Base-by-base conservation (phyloP, 2,329 filamentous ascomycete genomes). In the Scytalidium lignicola region DNA sequence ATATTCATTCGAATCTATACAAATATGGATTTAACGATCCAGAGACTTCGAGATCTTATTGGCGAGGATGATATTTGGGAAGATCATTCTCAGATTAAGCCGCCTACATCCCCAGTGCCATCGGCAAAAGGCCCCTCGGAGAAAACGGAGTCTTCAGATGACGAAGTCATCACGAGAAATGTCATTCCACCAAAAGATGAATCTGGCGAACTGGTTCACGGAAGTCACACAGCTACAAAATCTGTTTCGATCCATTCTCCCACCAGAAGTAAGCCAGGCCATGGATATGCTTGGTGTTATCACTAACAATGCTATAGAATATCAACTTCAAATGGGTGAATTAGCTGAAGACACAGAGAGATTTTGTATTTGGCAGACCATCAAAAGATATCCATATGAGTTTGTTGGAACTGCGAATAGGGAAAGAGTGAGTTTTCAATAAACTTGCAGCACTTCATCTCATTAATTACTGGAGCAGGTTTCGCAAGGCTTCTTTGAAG, bases 351-450 rank as follows among this genome's bases (percentile, higher is more conserved):
- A 60, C 19, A 53, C 50, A 1, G 62, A 67, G 15, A 44, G 48
- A 1, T 78, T 83, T 54, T 72, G 71, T 37, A 70, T 78, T 0
- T 81, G 76, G 72, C 68, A 69, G 20, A 67, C 80, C 0, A 66
- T 88, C 20, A 65, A 69, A 21, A 73, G 71, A 18, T 90, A 85
- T 57, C 79, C 81, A 0, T 74, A 78, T 53, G 72, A 67, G 48
- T 88, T 78, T 62, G 76, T 84, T 41, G 75, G 76, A 48, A 74
- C 73, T 51, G 52, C 50, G 51, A 86, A 79, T 59, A 67, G 59
- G 53, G 75, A 66, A 61, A 74, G 58, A 55, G 79, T 71, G 65
- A 57, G 58, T 75, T n/a, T 43, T 10, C 26, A 26, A 26, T 10
- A 26, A 26, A 5, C 23, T 6, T 26, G 10, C 23, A 5, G 6